Evolutionary conservation across 1,139 yeast species (phyloP).

Genomic region (Scheffersomyces illinoinensis): DNA sequence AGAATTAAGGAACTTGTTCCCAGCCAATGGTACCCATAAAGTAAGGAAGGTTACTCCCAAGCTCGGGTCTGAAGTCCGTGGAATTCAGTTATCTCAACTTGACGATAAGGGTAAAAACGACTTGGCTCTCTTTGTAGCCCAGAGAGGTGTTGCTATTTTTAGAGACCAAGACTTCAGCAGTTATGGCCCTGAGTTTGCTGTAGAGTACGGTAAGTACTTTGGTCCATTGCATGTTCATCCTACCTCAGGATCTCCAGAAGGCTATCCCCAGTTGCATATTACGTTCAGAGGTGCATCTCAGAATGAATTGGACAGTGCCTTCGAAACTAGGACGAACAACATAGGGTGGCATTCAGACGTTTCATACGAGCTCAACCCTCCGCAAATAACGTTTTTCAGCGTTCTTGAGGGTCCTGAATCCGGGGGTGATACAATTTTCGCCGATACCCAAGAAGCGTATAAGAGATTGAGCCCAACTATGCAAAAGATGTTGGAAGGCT

Average conservation of each 20-base stretch:
- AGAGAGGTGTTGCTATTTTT: conserved; percentile 37
- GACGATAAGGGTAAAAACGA: conserved; percentile 28
- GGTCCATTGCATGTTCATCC: conserved; percentile 40
- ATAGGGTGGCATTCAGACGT: conserved; percentile 41
- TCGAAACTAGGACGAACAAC: conserved; percentile 20
- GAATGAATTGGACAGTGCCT: conserved; percentile 20
- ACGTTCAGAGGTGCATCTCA: conserved; percentile 24
- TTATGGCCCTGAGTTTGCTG: conserved; percentile 29
- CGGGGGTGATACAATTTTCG: conserved; percentile 39
- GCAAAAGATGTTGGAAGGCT: conserved; percentile 23
- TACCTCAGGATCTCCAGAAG: conserved; percentile 38
- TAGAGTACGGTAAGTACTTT: conserved; percentile 29
- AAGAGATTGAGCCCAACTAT: conserved; percentile 26
- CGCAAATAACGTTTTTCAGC: conserved; percentile 33
- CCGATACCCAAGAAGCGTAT: conserved; percentile 34
- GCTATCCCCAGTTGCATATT: conserved; percentile 31
- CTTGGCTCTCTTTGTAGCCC: conserved; percentile 33
- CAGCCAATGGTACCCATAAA: conserved; percentile 5
- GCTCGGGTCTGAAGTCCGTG: conserved; percentile 21
- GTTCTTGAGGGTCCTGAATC: conserved; percentile 35
- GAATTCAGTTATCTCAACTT: conserved; percentile 25
- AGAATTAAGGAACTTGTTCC: conserved; percentile 18
- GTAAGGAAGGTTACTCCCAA: conserved; percentile 16
- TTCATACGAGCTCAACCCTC: conserved; percentile 36
- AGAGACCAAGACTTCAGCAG: conserved; percentile 34